Base-by-base conservation (phyloP, 2,329 filamentous ascomycete genomes). In the Phialophora chinensis region DNA sequence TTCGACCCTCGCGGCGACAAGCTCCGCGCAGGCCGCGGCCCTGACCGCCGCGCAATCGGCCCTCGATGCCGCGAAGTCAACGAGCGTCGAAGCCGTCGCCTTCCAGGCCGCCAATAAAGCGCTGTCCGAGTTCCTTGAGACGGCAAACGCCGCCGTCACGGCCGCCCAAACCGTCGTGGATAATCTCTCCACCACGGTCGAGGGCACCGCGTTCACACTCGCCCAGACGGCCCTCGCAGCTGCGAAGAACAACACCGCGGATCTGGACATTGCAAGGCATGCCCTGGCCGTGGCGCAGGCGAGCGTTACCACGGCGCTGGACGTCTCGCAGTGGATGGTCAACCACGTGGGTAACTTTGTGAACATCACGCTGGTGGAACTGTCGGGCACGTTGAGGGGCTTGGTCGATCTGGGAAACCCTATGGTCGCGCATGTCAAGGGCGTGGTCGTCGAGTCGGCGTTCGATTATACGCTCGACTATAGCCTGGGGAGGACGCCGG, bases 261-360 rank as follows among this genome's bases (percentile, higher is more conserved):
- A 23, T 29, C 50, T 53, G 20, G 50, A 53, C 50, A 53, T 53
- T 23, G 50, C 50, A 5, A 8, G 27, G 10, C 50, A 53, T 17
- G 50, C 50, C n/a, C 5, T 53, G 50, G 20, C n/a, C 1, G 23
- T 53, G 20, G 50, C 50, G 5, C 50, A 53, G 50, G n/a, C 50
- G 20, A 29, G 17, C 7, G 50, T 20, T 1, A 23, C 50, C 50
- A 29, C 20, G n/a, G 50, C 50, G 50, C 50, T 53, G 8, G 12
- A 29, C 27, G 20, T 53, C 20, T 25, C 50, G 50, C 50, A 53
- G 50, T 53, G 50, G 50, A 53, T 53, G 50, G 50, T 53, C 4
- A 31, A 29, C 23, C 50, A 53, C 50, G 25, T 29, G 6, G 50
- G 50, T 0, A 53, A 53, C 50, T 53, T 53, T 23, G 50, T 53